These are phyloP conservation scores for Capsicum chinense DNA, from an alignment of 257 asterid species.

Conservation along the genomic window DNA sequence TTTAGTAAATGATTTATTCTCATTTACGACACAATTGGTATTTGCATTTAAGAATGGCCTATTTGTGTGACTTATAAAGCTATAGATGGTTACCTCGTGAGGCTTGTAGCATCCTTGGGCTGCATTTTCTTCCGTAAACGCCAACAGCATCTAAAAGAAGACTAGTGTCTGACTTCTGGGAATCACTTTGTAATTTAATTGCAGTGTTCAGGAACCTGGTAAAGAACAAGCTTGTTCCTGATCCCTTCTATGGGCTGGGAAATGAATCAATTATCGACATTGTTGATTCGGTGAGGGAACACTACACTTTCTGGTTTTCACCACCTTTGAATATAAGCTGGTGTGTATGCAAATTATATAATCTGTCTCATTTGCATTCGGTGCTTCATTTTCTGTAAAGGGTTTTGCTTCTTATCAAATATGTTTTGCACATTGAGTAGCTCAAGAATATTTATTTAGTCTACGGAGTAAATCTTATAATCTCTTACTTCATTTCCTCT, in stretches of 20 bases:
- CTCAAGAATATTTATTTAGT: not conserved
- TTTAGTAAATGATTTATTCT: not conserved
- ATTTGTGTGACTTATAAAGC: conserved; percentile 91
- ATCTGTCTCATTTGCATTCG: not conserved
- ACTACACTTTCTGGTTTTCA: conserved; percentile 96
- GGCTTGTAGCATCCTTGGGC: conserved; percentile 63
- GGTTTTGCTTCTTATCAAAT: too few species aligned
- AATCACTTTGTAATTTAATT: not conserved
- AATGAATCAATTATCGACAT: conserved; percentile 32
- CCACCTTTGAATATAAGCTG: conserved; percentile 71
- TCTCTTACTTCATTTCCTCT: not conserved
- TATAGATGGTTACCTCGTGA: conserved; percentile 62
- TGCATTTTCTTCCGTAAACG: conserved; percentile 42
- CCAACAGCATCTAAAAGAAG: conserved; percentile 54
- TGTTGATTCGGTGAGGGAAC: conserved; percentile 86
- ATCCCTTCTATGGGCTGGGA: conserved; percentile 44
- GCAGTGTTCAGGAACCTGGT: conserved; percentile 84
- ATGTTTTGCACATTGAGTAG: not conserved
- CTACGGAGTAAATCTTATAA: not conserved
- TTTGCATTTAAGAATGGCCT: conserved; percentile 82
- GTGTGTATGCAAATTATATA: conserved; percentile 44
- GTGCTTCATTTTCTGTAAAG: not conserved
- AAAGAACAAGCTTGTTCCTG: conserved; percentile 84
- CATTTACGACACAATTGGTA: not conserved
- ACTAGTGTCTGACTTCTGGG: conserved; percentile 38